These are phyloP conservation scores for Ascoidea rubescens DNA, from an alignment of 805 yeast species.

Conservation along the genomic window DNA sequence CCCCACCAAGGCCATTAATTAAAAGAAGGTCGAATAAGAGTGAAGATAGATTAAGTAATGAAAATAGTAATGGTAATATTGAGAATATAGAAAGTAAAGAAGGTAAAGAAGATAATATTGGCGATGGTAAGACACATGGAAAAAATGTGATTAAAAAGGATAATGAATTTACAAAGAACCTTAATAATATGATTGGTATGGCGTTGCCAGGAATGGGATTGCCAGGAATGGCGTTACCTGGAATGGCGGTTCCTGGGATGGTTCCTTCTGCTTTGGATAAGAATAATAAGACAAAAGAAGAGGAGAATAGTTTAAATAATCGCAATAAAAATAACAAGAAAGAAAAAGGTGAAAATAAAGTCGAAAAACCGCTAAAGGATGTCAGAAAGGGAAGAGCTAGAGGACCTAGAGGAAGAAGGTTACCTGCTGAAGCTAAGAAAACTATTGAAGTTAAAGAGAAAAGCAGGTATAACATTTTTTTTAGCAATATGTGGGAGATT, in stretches of 20 bases:
- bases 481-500: not conserved
- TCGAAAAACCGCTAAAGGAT: conserved; percentile 16
- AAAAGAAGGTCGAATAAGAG: not conserved
- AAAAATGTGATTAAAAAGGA: not conserved
- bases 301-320: conserved; percentile 1
- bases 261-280: not conserved
- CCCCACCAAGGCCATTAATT: not conserved
- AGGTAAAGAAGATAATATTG: conserved; percentile 43
- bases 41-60: not conserved
- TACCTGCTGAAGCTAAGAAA: conserved; percentile 41
- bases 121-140: conserved; percentile 29
- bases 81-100: conserved; percentile 30
- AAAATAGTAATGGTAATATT: not conserved
- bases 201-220: conserved; percentile 16
- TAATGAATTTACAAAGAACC: conserved; percentile 34
- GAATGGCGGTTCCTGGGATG: not conserved
- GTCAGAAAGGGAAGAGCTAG: conserved; percentile 38
- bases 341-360: conserved; percentile 9
- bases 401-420: conserved; percentile 63
- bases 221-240: not conserved
- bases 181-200: conserved; percentile 46
- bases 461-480: not conserved
- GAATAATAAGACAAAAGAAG: not conserved
- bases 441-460: conserved; percentile 14
- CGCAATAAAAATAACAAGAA: not conserved